Evolutionary conservation across 1,284 basidiomycete genomes (phyloP).

Genomic region (Schizopora paradoxa): DNA sequence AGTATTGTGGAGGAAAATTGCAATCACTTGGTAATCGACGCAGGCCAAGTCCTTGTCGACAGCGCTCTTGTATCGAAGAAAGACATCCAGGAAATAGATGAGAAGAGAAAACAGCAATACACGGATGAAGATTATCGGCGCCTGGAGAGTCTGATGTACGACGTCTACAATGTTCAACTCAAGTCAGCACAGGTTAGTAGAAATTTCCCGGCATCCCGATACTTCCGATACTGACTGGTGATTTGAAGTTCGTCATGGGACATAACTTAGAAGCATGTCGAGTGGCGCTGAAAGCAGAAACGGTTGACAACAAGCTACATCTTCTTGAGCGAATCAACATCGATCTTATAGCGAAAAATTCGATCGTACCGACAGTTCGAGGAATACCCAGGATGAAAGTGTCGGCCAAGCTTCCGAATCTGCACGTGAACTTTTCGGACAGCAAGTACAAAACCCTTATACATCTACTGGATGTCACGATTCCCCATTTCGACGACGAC

Average conservation of each 20-base stretch:
- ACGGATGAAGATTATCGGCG: constrained; percentile 85
- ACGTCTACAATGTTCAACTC: constrained; percentile 82
- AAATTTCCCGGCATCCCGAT: constrained; percentile 12
- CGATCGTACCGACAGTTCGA: constrained; percentile 84
- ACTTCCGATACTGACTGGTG: constrained; percentile 3
- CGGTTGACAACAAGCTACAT: constrained; percentile 64
- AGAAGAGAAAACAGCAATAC: constrained; percentile 85
- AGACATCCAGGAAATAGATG: constrained; percentile 74
- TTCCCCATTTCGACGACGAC: constrained; percentile 78
- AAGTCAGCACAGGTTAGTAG: constrained; percentile 79
- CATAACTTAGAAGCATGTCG: constrained; percentile 81
- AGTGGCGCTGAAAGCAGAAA: constrained; percentile 59
- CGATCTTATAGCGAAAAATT: constrained; percentile 87
- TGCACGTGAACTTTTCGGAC: constrained; percentile 94
- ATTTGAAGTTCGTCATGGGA: constrained; percentile 80
- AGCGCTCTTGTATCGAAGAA: constrained; percentile 87
- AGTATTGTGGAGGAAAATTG: constrained; percentile 76
- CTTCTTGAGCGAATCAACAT: constrained; percentile 93
- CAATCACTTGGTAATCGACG: constrained; percentile 91
- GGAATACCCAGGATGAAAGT: constrained; percentile 91
- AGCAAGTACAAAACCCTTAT: constrained; percentile 94
- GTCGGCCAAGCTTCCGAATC: constrained; percentile 82
- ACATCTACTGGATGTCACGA: constrained; percentile 87
- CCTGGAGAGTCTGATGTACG: constrained; percentile 96
- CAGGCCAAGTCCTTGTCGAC: constrained; percentile 93